Base-by-base conservation (phyloP, 768 basidiomycete genomes). In the Boletus speciosus region DNA sequence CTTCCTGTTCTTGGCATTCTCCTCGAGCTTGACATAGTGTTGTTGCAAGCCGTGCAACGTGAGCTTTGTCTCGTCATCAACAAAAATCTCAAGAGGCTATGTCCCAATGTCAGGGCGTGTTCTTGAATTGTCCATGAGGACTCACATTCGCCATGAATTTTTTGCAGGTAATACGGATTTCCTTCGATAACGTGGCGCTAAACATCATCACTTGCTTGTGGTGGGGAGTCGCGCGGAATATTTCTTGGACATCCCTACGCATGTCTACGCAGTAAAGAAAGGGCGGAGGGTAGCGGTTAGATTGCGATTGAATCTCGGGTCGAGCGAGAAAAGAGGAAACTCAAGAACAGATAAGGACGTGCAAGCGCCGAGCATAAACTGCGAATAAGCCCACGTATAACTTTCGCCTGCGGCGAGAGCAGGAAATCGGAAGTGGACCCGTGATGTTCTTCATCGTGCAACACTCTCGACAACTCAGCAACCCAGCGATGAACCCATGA, bases 161-260 rank as follows among this genome's bases (percentile, higher is more conserved):
- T 78, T 98, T 98, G 84, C 97, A 99, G 0, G 97, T 98, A 7
- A 86, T 81, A 53, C 97, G 82, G 54, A 99, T 96, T 61, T 98
- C 97, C 79, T 99, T 98, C 53, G 93, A 85, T 56, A 99, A 76
- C 1, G 97, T 99, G 38, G 97, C 97, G 65, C 93, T 96, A 81
- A 99, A 99, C 97, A 99, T 99, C 97, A 99, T 99, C 62, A 99
- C 97, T 81, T 99, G 96, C 79, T 99, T 99, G 82, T 97, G 94
- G 74, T 97, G 96, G 47, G 97, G 97, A 19, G 97, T 98, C 16
- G 93, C 83, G 66, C 96, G 88, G 84, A 98, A 99, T 66, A 99
- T 98, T 78, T 99, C 97, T 85, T 99, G 97, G 60, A 99, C 96
- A 71, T 99, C 97, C 69, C 97, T 93, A 78, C 97, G 96, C 97